phyloP scores from a whole-genome alignment of 306 rosid species.

The Benincasa hispida region DNA sequence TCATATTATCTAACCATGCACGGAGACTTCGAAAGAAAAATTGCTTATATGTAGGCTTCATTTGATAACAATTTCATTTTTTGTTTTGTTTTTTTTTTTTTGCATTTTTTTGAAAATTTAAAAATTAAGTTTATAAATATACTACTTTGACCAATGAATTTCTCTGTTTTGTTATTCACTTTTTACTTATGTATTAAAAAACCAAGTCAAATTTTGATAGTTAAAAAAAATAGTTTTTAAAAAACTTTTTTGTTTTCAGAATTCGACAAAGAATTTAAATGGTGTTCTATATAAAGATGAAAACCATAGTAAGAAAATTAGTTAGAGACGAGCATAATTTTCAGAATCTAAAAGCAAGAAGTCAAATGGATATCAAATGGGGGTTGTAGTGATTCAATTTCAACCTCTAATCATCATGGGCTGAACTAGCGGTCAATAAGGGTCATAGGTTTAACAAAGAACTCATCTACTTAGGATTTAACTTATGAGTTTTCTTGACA shows the following conservation, averaged over 20 bases:
- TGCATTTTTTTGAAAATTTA: too few species aligned
- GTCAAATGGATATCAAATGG: background rate
- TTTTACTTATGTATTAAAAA: background rate
- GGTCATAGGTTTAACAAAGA: too few species aligned
- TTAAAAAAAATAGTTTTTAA: background rate
- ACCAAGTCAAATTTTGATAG: background rate
- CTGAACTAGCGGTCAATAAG: too few species aligned
- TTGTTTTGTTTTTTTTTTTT: too few species aligned
- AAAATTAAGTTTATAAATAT: background rate
- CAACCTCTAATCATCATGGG: too few species aligned
- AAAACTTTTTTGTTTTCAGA: background rate
- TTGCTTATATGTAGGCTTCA: background rate
- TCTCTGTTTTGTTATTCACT: background rate
- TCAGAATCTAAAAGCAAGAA: background rate
- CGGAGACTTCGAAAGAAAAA: background rate
- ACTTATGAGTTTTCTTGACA: too few species aligned
- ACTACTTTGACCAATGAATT: background rate
- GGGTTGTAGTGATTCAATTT: too few species aligned
- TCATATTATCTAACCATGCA: background rate
- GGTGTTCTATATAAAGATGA: too few species aligned
- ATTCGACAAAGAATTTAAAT: background rate
- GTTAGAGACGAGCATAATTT: background rate
- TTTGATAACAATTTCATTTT: background rate
- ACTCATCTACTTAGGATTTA: too few species aligned
- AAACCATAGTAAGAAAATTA: background rate